phyloP scores from a whole-genome alignment of 2,329 filamentous ascomycete species.

The Penicillium glabrum region DNA sequence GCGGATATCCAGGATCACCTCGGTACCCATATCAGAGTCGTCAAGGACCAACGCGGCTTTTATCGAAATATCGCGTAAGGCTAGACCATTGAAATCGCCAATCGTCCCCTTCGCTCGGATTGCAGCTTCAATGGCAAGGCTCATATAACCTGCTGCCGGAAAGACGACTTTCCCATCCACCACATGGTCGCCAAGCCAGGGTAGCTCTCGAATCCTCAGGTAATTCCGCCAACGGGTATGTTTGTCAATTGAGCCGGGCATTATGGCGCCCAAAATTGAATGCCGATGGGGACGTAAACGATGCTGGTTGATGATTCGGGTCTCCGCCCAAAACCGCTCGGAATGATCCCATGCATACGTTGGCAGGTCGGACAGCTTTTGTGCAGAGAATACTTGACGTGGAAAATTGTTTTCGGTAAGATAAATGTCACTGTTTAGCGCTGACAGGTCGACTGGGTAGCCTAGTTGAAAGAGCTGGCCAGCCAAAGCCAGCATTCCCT shows the following conservation, averaged over 20 bases:
- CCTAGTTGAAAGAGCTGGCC: too few relatives aligned
- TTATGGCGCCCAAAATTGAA: too few relatives aligned
- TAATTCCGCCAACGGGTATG: too few relatives aligned
- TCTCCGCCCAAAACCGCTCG: constrained; percentile 41
- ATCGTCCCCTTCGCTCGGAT: constrained; percentile 15
- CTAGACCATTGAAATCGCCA: constrained; percentile 12
- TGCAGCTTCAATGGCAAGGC: constrained; percentile 24
- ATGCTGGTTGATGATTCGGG: constrained; percentile 3
- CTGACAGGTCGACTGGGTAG: too few relatives aligned
- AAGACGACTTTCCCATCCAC: constrained; percentile 22
- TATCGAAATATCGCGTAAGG: constrained; percentile 19
- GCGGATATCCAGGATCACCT: too few relatives aligned
- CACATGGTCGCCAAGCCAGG: constrained; percentile 51
- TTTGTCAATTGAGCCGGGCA: too few relatives aligned
- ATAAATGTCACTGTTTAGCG: too few relatives aligned
- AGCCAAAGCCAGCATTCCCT: too few relatives aligned
- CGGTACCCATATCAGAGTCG: neutral
- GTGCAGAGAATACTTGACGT: too few relatives aligned
- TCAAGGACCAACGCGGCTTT: constrained; percentile 16
- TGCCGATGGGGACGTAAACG: too few relatives aligned
- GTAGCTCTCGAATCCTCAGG: constrained; percentile 17
- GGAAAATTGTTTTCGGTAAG: too few relatives aligned
- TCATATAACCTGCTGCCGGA: constrained; percentile 25
- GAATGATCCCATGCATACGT: constrained; percentile 46
- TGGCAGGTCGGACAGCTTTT: constrained; percentile 31